Percentiles rank a stretch among this genome's conserved stretches.
Evolutionary conservation across 371 early-diverging fungal genomes (phyloP).

Genomic region (Entomophthora muscae): DNA sequence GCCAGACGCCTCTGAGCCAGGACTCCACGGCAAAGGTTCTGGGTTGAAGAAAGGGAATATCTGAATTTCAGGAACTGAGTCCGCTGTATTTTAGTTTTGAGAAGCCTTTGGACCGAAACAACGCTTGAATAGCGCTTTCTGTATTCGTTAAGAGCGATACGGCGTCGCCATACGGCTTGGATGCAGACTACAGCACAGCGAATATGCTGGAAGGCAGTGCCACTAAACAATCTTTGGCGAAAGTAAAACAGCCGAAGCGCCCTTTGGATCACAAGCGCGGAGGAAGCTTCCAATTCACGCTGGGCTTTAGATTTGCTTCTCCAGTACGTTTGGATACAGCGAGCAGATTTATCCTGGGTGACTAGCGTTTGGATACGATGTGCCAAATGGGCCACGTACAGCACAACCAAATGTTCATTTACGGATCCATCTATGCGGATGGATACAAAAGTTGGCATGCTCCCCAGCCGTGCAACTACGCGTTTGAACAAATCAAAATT

Average conservation of each 20-base stretch:
- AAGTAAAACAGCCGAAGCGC: not conserved
- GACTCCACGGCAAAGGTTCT: not conserved
- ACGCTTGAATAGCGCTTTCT: not conserved
- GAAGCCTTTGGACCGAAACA: not conserved
- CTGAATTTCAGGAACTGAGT: not conserved
- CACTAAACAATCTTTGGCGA: not conserved
- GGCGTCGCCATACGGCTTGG: not conserved
- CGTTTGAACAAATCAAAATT: conserved; percentile 6
- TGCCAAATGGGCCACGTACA: not conserved
- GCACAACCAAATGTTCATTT: not conserved
- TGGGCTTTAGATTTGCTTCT: not conserved
- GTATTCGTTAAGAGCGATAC: not conserved
- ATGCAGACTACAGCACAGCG: not conserved
- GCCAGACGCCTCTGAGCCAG: not conserved
- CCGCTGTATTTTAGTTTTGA: not conserved
- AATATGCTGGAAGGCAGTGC: not conserved
- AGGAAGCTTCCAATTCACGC: not conserved
- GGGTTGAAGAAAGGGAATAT: not conserved
- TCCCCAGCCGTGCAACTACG: not conserved
- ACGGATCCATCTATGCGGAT: not conserved
- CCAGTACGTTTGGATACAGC: not conserved
- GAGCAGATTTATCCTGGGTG: not conserved
- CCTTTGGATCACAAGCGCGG: not conserved
- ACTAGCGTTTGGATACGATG: not conserved
- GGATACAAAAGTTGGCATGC: not conserved